Base-by-base conservation (phyloP, 2,329 filamentous ascomycete genomes). In the Dryadomyces sulphureus region DNA sequence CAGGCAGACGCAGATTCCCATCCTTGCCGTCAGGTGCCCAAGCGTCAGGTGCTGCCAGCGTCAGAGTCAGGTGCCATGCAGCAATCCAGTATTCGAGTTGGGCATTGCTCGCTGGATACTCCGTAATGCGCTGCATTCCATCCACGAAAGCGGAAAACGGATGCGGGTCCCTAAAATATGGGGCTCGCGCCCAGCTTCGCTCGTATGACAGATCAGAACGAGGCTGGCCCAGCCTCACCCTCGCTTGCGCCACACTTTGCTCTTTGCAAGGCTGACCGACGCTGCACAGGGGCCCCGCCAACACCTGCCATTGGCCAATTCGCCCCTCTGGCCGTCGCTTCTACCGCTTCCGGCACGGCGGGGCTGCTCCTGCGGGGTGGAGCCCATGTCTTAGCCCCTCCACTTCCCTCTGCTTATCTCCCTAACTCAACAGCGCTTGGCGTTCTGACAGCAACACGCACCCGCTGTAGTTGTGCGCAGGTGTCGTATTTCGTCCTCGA, bases 381-480 rank as follows among this genome's bases (percentile, higher is more conserved):
- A 14, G 27, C 27, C 16, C 3, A 4, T 36, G 5, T 19, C 17
- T 36, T 36, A n/a, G 36, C 41, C 39, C 40, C 40, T 43, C 20
- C 41, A 14, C 12, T 25, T n/a, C 22, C 7, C n/a, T 12, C 6
- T 38, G 21, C 19, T 36, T 44, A 44, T 44, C 32, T 36, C 30
- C 30, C 20, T 20, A 9, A 24, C 5, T 21, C 16, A 9, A 8
- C 4, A 7, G 14, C 5, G 35, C 24, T 38, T 45, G 43, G 24
- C 35, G 43, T 45, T 38, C 43, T 39, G 43, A 45, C 17, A 44
- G 22, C 22, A 44, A 44, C 42, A 27, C 42, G 25, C 34, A n/a
- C n/a, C n/a, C n/a, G n/a, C n/a, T n/a, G n/a, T n/a, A n/a, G n/a
- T n/a, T n/a, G n/a, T n/a, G n/a, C n/a, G 12, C 20, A 32, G 22